These are phyloP conservation scores for Ceratorhiza oryzae-sativae DNA, from an alignment of 1,284 basidiomycete genomes.

Conservation along the genomic window DNA sequence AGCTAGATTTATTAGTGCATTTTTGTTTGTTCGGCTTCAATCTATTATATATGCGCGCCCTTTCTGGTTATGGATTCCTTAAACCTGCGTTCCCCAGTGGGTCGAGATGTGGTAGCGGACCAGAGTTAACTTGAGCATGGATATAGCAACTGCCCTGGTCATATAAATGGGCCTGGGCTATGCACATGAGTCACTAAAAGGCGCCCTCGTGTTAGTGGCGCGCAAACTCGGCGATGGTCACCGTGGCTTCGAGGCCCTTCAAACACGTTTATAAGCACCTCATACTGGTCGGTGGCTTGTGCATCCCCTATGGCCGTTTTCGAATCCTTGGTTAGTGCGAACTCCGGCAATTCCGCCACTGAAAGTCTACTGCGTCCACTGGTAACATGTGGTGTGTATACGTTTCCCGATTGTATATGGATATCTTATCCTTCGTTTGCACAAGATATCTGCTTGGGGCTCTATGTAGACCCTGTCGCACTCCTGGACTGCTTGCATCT, in stretches of 20 bases:
- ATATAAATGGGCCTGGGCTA: too few species aligned
- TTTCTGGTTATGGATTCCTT: background rate
- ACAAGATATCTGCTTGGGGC: conserved; percentile 26
- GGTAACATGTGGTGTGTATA: conserved; percentile 26
- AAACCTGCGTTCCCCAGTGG: too few species aligned
- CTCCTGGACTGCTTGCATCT: conserved; percentile 32
- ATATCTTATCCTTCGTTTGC: too few species aligned
- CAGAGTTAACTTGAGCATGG: too few species aligned
- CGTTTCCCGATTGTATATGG: background rate
- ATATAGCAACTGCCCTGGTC: too few species aligned
- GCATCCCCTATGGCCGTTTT: conserved; percentile 8
- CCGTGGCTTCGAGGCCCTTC: background rate
- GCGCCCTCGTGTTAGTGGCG: too few species aligned
- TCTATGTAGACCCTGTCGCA: conserved; percentile 34
- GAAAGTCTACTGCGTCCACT: conserved; percentile 19
- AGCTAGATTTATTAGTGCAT: background rate
- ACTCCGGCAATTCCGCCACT: background rate
- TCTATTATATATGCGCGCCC: background rate
- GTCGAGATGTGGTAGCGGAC: too few species aligned
- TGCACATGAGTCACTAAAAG: too few species aligned
- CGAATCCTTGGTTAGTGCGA: background rate
- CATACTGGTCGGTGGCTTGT: too few species aligned
- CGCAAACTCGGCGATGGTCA: too few species aligned
- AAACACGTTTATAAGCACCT: too few species aligned
- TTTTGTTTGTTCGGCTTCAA: background rate